Conservation (phyloP, 805 yeast genomes). For the Lachancea meyersii region DNA sequence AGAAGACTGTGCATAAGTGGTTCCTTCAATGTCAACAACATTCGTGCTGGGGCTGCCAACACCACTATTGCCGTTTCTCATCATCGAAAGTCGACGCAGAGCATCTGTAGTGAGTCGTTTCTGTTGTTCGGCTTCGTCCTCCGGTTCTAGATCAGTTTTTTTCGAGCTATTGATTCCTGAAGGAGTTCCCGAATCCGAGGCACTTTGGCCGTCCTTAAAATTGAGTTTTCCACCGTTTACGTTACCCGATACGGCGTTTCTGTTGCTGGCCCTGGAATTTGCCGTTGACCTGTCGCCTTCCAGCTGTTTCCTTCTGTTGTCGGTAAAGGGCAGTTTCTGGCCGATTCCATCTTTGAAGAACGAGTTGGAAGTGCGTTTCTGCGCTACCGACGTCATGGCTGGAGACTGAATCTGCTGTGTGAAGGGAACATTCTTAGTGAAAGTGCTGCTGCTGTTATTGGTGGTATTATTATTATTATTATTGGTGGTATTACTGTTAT, state of each 20-base stretch:
- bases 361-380: slow-evolving; percentile 8
- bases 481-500: no score
- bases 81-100: slow-evolving; percentile 31
- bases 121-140: slow-evolving; percentile 28
- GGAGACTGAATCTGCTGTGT: slow-evolving; percentile 39
- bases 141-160: slow-evolving; percentile 12
- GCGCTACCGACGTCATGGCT: slow-evolving; percentile 33
- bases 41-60: neutral
- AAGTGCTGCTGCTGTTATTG: slow-evolving; percentile 8
- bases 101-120: slow-evolving; percentile 37
- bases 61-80: slow-evolving; percentile 14
- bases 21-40: slow-evolving; percentile 4
- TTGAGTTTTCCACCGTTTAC: neutral
- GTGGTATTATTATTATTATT: neutral
- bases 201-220: neutral
- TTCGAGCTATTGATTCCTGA: neutral
- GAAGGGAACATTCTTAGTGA: slow-evolving; percentile 20
- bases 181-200: neutral
- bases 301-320: slow-evolving; percentile 21
- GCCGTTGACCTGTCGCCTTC: neutral
- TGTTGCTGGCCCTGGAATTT: neutral
- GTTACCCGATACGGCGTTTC: neutral
- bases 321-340: slow-evolving; percentile 32
- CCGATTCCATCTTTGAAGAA: slow-evolving; percentile 25
- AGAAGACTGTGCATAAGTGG: neutral